phyloP scores from a whole-genome alignment of 345 rosid genomes.

The Schrenkiella parvula region DNA sequence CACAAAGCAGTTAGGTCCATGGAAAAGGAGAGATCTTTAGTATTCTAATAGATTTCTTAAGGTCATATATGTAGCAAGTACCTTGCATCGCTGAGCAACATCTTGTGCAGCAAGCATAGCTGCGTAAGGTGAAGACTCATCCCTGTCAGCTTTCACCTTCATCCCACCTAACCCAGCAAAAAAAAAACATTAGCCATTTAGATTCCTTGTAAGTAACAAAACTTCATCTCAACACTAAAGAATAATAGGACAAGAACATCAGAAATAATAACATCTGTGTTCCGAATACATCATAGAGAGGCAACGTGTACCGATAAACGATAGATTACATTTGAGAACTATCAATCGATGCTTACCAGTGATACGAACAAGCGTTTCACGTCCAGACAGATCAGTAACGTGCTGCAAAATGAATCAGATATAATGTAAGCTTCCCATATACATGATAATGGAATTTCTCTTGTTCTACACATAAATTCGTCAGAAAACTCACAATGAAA shows the following conservation, averaged over 20 bases:
- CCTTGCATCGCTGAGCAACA: constrained; percentile 76
- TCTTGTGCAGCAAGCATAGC: constrained; percentile 92
- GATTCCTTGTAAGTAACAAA: not conserved
- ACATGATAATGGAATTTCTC: not conserved
- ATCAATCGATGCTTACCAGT: constrained; percentile 50
- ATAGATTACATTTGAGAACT: too few species aligned
- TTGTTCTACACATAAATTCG: not conserved
- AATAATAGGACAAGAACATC: not conserved
- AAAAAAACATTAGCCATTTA: not conserved
- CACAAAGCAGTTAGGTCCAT: not conserved
- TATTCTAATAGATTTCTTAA: not conserved
- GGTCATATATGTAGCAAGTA: not conserved
- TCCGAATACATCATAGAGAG: not conserved
- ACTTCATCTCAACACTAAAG: not conserved
- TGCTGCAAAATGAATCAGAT: constrained; percentile 43
- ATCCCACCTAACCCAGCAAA: constrained; percentile 53
- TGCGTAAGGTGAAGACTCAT: constrained; percentile 76
- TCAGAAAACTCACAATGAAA: constrained; percentile 58
- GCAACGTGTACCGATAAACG: too few species aligned
- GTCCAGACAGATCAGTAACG: constrained; percentile 86
- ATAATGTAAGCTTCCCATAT: not conserved
- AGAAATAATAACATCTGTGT: not conserved
- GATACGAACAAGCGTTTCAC: constrained; percentile 88
- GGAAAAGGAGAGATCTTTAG: not conserved
- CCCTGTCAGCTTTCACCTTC: constrained; percentile 94